These are phyloP conservation scores for Crotalaria pallida DNA, from an alignment of 306 rosid genomes.

Conservation along the genomic window DNA sequence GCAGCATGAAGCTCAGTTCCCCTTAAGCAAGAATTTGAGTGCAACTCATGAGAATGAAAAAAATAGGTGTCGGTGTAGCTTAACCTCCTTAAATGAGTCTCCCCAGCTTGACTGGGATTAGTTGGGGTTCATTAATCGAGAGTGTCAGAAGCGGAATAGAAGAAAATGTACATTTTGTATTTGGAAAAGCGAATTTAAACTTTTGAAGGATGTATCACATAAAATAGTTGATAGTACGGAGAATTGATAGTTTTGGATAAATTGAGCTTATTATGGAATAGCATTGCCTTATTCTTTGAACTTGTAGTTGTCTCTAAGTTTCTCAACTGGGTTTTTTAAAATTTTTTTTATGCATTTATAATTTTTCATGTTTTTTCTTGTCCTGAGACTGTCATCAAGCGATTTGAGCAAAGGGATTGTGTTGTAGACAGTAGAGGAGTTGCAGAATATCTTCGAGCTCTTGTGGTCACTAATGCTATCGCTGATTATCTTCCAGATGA, in stretches of 20 bases:
- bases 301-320: background rate
- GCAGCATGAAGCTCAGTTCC: too few species aligned
- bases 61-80: too few species aligned
- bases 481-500: conserved; percentile 87
- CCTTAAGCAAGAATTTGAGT: too few species aligned
- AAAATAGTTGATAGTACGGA: background rate
- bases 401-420: conserved; percentile 88
- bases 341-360: background rate
- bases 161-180: background rate
- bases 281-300: background rate
- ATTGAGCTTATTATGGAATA: background rate
- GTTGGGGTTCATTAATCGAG: too few species aligned
- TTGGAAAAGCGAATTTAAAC: background rate
- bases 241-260: background rate
- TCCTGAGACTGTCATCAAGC: conserved; percentile 93
- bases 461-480: conserved; percentile 76
- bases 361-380: conserved; percentile 29
- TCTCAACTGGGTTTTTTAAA: background rate
- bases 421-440: conserved; percentile 95
- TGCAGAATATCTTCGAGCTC: conserved; percentile 95
- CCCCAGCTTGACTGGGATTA: too few species aligned
- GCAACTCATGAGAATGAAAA: too few species aligned
- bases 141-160: too few species aligned
- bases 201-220: conserved; percentile 10
- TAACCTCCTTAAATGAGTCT: too few species aligned